Conservation (phyloP, 371 early-diverging fungal species). For the Actinomucor elegans region DNA sequence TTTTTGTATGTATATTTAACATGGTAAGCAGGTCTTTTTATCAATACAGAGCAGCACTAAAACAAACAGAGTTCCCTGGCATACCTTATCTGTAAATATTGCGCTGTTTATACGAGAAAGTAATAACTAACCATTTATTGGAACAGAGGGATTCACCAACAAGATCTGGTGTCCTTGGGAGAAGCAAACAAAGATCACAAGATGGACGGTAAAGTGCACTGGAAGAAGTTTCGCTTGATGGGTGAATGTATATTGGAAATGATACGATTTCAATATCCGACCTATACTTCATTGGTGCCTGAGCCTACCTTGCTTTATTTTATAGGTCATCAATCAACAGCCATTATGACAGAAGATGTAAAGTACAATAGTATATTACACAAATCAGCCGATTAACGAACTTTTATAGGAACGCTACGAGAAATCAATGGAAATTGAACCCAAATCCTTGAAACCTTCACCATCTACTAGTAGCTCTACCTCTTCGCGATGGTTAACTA, state of each 20-base stretch:
- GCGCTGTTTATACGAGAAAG: background rate
- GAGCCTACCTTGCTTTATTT: slow-evolving; percentile 33
- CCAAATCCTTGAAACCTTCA: slow-evolving; percentile 2
- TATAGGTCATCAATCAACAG: slow-evolving; percentile 27
- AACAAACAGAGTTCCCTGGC: slow-evolving; percentile 47
- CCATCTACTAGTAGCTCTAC: slow-evolving; percentile 1
- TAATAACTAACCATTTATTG: background rate
- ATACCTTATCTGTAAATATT: slow-evolving; percentile 57
- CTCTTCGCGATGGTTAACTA: slow-evolving; percentile 15
- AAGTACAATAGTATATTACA: no score
- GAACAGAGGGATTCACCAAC: slow-evolving; percentile 54
- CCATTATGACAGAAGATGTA: slow-evolving; percentile 42
- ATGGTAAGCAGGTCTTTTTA: slow-evolving; percentile 45
- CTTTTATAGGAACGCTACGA: slow-evolving; percentile 33
- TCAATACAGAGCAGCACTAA: slow-evolving; percentile 59
- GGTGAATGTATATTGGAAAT: slow-evolving; percentile 50
- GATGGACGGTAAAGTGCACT: slow-evolving; percentile 53
- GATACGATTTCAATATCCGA: slow-evolving; percentile 39
- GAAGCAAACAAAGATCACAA: slow-evolving; percentile 60
- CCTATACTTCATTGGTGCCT: slow-evolving; percentile 22
- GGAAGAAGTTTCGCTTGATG: slow-evolving; percentile 61
- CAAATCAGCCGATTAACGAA: no score
- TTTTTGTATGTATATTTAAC: background rate
- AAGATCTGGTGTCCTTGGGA: slow-evolving; percentile 51
- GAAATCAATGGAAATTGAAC: slow-evolving; percentile 33